These are phyloP conservation scores for Leishmania martiniquensis DNA, from an alignment of 208 protist genomes.

Conservation along the genomic window DNA sequence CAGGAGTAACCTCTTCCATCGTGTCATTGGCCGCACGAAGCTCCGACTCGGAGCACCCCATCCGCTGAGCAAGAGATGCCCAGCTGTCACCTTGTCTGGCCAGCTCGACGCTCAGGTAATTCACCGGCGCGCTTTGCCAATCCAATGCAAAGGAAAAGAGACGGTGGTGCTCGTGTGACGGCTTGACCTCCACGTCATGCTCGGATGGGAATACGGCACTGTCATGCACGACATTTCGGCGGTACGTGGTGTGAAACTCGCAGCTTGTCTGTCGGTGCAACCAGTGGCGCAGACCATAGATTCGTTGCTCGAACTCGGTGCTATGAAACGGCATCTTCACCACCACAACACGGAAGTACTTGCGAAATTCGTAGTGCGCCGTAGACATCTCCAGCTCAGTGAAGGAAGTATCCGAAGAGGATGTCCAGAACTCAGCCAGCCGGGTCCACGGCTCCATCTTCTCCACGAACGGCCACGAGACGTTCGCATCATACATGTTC, in stretches of 20 bases:
- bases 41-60: slow-evolving; percentile 59
- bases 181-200: slow-evolving; percentile 59
- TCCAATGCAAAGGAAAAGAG: slow-evolving; percentile 91
- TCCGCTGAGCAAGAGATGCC: slow-evolving; percentile 48
- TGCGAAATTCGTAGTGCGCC: slow-evolving; percentile 90
- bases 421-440: slow-evolving; percentile 90
- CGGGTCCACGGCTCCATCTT: slow-evolving; percentile 88
- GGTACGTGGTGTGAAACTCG: slow-evolving; percentile 89
- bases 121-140: slow-evolving; percentile 81
- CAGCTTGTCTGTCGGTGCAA: slow-evolving; percentile 85
- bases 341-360: slow-evolving; percentile 87
- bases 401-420: slow-evolving; percentile 84
- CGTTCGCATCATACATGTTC: slow-evolving; percentile 83
- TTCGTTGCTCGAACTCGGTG: slow-evolving; percentile 89
- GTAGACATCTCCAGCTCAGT: slow-evolving; percentile 90
- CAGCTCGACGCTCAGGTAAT: slow-evolving; percentile 53
- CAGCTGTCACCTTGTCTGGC: slow-evolving; percentile 69
- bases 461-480: slow-evolving; percentile 87
- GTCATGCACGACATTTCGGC: slow-evolving; percentile 87
- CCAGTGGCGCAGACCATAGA: slow-evolving; percentile 91
- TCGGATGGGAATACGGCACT: slow-evolving; percentile 77
- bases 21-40: slow-evolving; percentile 54
- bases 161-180: slow-evolving; percentile 88
- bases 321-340: slow-evolving; percentile 90
- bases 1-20: slow-evolving; percentile 37